Percentiles rank a stretch among this genome's conserved stretches.
Evolutionary conservation across 1,139 yeast genomes (phyloP).

Genomic region (Sugiyamaella pinicola): DNA sequence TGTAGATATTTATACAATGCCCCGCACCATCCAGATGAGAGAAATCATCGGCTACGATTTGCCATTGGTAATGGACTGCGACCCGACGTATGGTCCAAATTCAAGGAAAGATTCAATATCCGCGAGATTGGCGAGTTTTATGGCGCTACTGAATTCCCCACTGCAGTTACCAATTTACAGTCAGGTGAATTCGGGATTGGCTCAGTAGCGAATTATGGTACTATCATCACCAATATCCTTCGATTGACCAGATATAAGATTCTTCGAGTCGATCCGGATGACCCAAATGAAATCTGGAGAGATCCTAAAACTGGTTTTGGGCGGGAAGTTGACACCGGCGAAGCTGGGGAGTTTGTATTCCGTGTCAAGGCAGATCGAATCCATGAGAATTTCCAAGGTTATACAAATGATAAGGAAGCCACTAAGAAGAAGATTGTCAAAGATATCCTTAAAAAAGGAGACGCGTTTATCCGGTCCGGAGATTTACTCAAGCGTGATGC

Average conservation of each 20-base stretch:
- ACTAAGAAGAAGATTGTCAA: constrained; percentile 71
- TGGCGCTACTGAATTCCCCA: constrained; percentile 92
- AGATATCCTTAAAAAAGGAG: constrained; percentile 81
- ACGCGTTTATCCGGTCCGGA: constrained; percentile 89
- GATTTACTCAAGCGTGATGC: constrained; percentile 74
- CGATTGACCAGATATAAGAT: constrained; percentile 39
- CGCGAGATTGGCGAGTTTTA: constrained; percentile 85
- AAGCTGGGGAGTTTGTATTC: constrained; percentile 90
- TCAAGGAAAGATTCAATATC: constrained; percentile 76
- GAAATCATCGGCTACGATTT: constrained; percentile 60
- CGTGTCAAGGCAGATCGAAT: constrained; percentile 59
- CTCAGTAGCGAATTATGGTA: constrained; percentile 84
- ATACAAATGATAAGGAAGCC: constrained; percentile 77
- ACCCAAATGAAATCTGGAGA: constrained; percentile 70
- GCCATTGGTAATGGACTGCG: constrained; percentile 95
- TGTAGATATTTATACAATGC: constrained; percentile 82
- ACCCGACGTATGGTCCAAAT: constrained; percentile 85
- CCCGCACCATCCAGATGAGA: constrained; percentile 68
- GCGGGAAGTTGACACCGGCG: constrained; percentile 52
- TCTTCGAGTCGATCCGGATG: constrained; percentile 80
- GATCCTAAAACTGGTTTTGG: constrained; percentile 72
- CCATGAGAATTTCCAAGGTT: constrained; percentile 77
- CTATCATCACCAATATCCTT: constrained; percentile 24
- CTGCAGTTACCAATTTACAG: constrained; percentile 84
- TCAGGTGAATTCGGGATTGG: constrained; percentile 82